These are phyloP conservation scores for Amoebophrya sp. DNA, from an alignment of 169 alveolate species.

Conservation along the genomic window DNA sequence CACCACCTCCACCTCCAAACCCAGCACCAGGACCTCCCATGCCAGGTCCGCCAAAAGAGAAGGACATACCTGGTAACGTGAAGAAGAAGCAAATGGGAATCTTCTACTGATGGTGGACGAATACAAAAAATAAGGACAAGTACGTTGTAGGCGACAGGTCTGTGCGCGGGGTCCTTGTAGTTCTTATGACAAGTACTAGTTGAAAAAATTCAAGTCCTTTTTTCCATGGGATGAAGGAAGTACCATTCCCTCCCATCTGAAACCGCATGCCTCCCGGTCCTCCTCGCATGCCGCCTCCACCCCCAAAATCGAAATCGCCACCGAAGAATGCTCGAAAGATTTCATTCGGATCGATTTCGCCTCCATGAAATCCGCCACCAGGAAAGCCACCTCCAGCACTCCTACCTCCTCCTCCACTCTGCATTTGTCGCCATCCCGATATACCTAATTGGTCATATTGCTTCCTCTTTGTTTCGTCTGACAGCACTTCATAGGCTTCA, in stretches of 20 bases:
- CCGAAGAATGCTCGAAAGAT: slow-evolving; percentile 10
- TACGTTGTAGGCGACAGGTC: no score
- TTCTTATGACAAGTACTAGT: neutral
- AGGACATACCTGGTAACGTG: neutral
- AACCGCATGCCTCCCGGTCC: neutral
- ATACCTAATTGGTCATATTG: neutral
- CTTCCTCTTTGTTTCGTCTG: slow-evolving; percentile 66
- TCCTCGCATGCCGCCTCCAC: neutral
- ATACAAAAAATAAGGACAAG: no score
- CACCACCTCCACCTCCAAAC: neutral
- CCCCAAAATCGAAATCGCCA: neutral
- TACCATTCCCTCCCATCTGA: neutral
- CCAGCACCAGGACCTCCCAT: neutral
- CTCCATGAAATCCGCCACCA: no score
- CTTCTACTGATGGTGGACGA: no score
- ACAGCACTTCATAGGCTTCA: slow-evolving; percentile 76
- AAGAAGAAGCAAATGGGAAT: no score
- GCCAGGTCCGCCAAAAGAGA: neutral
- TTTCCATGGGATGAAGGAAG: neutral
- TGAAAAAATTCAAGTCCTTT: no score
- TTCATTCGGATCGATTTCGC: neutral
- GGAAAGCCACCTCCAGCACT: neutral
- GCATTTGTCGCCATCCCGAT: neutral
- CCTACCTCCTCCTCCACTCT: neutral
- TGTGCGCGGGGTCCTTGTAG: no score